Evolutionary conservation across 345 rosid genomes (phyloP), one percentile per base, ranked within the genome.

Genomic region (Heritiera fomes): DNA sequence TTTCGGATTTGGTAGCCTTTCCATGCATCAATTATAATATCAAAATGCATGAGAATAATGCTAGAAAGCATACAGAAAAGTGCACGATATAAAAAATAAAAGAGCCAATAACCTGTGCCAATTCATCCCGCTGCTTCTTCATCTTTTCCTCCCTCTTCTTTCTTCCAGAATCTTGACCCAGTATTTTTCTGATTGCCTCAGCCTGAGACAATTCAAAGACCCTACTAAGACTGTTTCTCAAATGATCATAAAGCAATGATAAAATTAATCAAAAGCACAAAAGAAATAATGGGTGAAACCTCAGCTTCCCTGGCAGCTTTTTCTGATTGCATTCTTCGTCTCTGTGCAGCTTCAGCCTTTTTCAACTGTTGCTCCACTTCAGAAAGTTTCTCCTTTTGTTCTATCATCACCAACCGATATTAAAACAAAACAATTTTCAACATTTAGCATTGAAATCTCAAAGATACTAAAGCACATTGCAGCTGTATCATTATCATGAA

Each of bases 181-280:
- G 92, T 78, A 91, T 91, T 85, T 90, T 93, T 79, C 90, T 87
- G 52, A 91, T 93, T 76, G 95, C 97, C 84, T 91, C 97, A 79
- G 92, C 95, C 97, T 91, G 85, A 59, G 76, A 71, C 81, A 62
- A 20, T 76, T 38, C 50, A 61, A 30, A 78, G 9, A 67, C 71
- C n/a, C 30, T 34, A 34, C 46, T 82, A 76, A 77, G 80, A 38
- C 45, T 12, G 46, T 55, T 75, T 64, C 49, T 43, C 18, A 11
- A 32, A 8, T 60, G 49, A 30, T 49, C 5, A 38, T 61, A 14
- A 38, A 32, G 61, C 68, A 79, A 38, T 17, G 28, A 69, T 23
- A 53, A 15, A 63, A 50, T 34, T 28, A 61, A 40, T n/a, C 49
- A 18, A 70, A 70, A 70, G n/a, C 14, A 46, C 2, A 64, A 45